phyloP scores from a whole-genome alignment of 106 monocot genomes.

The Dendrobium nobile region DNA sequence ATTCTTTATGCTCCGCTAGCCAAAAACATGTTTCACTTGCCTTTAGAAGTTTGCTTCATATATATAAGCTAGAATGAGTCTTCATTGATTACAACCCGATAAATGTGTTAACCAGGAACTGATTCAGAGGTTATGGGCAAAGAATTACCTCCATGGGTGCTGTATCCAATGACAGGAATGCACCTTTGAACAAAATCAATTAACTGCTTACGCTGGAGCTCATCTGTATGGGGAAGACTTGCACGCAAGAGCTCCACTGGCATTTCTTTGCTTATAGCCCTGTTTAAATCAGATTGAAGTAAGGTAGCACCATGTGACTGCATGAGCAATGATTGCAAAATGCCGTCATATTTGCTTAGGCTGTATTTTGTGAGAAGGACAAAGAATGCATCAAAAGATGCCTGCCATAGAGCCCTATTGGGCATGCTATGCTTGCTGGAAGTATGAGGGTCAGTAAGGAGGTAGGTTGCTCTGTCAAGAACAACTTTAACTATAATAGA shows the following conservation, averaged over 20 bases:
- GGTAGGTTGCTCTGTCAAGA: conserved; percentile 68
- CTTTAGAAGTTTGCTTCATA: too few species aligned
- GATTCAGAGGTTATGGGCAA: conserved; percentile 23
- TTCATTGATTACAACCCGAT: too few species aligned
- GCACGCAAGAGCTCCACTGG: conserved; percentile 43
- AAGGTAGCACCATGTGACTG: conserved; percentile 17
- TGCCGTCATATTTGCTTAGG: conserved; percentile 75
- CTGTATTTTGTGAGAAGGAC: conserved; percentile 78
- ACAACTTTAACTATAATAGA: conserved; percentile 65
- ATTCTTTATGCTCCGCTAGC: too few species aligned
- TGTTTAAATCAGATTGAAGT: conserved; percentile 14
- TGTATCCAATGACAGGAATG: conserved; percentile 30
- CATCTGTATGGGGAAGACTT: conserved; percentile 53
- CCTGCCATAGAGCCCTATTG: conserved; percentile 72
- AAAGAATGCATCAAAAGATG: conserved; percentile 93
- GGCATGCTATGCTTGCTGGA: conserved; percentile 39
- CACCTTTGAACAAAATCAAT: conserved; percentile 46
- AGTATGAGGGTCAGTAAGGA: conserved; percentile 43
- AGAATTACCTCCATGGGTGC: conserved; percentile 10
- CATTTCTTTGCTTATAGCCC: conserved; percentile 48
- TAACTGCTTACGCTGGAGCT: conserved; percentile 30
- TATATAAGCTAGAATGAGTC: not conserved
- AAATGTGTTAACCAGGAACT: conserved; percentile 19
- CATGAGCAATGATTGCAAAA: conserved; percentile 54
- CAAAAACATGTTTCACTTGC: too few species aligned